Evolutionary conservation across 345 rosid genomes (phyloP), one percentile per base, ranked within the genome.

Genomic region (Dipteronia sinensis): DNA sequence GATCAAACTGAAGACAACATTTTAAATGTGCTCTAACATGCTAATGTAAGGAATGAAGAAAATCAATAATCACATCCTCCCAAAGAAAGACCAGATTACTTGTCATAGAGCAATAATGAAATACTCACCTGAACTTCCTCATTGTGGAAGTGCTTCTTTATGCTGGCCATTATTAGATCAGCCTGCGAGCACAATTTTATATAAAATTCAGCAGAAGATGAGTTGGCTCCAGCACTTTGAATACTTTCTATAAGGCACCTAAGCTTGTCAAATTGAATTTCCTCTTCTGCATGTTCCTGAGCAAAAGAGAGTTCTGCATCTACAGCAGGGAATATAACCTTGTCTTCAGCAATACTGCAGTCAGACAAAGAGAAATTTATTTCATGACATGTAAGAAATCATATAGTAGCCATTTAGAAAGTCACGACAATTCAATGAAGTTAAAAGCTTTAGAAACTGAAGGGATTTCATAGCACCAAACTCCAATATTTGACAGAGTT

Each of bases 311-410:
- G 81, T 76, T 87, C 86, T 31, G 81, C 87, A 82, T 87, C 92
- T 82, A 89, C 89, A 49, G 90, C 92, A 82, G 92, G 92, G 81
- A 89, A 89, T 82, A 89, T 87, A 76, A 89, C 87, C 73, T 80
- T 84, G 83, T 89, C 92, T 83, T 89, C 92, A 17, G 90, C 92
- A 77, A 89, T 81, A 82, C 92, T 89, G 92, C 88, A 81, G 62
- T 55, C 72, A 78, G 71, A 75, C 76, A 72, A n/a, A n/a, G 44
- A 64, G 40, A 73, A 75, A 69, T 47, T 75, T 65, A 73, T 49
- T 77, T 74, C 67, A 83, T 61, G 74, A 73, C 20, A 65, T 10
- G 3, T 51, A 74, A 74, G 69, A 29, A 22, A 67, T 59, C 34
- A 65, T 58, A 79, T 62, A 15, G 29, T 75, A 25, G 44, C 31